Evolutionary conservation across 306 rosid genomes (phyloP).

Genomic region (Argentina anserina): DNA sequence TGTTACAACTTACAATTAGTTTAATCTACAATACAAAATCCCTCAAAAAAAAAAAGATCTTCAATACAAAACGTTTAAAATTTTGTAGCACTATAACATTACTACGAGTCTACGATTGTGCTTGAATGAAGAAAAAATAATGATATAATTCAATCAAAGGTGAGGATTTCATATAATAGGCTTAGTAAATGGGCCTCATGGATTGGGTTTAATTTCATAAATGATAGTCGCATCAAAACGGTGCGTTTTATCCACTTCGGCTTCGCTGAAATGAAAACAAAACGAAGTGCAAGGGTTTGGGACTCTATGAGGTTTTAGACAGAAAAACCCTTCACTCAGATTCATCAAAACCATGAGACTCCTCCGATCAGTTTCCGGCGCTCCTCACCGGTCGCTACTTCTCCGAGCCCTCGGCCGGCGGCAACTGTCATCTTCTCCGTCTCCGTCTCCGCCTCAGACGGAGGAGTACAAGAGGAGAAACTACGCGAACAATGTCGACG

Average conservation of each 20-base stretch:
- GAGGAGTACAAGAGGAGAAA: slow-evolving; percentile 64
- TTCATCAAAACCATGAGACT: slow-evolving; percentile 41
- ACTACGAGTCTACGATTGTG: too few species aligned
- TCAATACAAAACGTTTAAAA: too few species aligned
- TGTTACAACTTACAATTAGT: too few species aligned
- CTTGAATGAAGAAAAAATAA: too few species aligned
- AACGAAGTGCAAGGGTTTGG: slow-evolving; percentile 27
- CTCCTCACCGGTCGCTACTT: neutral
- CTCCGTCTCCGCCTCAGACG: slow-evolving; percentile 34
- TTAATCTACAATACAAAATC: too few species aligned
- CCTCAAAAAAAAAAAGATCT: too few species aligned
- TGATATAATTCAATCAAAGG: too few species aligned
- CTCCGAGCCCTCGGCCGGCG: slow-evolving; percentile 49
- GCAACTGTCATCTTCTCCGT: slow-evolving; percentile 33
- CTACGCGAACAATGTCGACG: slow-evolving; percentile 66
- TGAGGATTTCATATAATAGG: too few species aligned
- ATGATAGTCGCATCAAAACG: neutral
- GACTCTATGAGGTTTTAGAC: slow-evolving; percentile 10
- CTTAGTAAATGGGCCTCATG: too few species aligned
- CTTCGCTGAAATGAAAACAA: neutral
- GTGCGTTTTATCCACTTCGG: neutral
- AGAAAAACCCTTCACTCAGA: neutral
- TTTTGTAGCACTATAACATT: too few species aligned
- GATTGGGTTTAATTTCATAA: too few species aligned
- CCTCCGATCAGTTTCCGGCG: slow-evolving; percentile 57